These are phyloP conservation scores for Pulveroboletus sp. DNA, from an alignment of 768 basidiomycete genomes.

Conservation along the genomic window DNA sequence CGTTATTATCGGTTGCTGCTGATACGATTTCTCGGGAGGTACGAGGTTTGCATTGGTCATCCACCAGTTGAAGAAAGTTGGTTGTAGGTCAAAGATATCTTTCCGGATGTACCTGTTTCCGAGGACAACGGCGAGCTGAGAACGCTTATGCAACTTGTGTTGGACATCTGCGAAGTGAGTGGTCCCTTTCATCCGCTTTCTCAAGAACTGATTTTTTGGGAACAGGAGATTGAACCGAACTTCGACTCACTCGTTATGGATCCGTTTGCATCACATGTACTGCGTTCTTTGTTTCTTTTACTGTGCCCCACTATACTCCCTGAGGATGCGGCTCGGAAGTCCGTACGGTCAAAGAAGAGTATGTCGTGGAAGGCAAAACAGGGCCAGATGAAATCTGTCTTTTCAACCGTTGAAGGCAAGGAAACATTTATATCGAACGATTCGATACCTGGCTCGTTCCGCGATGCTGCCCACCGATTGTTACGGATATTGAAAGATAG, in stretches of 20 bases:
- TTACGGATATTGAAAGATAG: constrained; percentile 50
- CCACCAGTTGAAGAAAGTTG: constrained; percentile 1
- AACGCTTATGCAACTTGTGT: constrained; percentile 57
- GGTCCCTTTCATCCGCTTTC: constrained; percentile 3
- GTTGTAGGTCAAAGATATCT: constrained; percentile 49
- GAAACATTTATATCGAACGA: constrained; percentile 25
- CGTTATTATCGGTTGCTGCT: constrained; percentile 64
- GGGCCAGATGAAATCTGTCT: constrained; percentile 77
- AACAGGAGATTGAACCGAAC: constrained; percentile 65
- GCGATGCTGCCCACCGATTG: constrained; percentile 39
- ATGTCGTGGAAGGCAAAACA: constrained; percentile 78
- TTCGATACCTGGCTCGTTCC: constrained; percentile 47
- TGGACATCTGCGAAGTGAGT: constrained; percentile 62
- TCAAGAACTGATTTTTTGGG: constrained; percentile 13
- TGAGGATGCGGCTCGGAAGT: constrained; percentile 35
- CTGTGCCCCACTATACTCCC: constrained; percentile 59
- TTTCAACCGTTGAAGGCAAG: constrained; percentile 45
- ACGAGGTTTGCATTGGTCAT: constrained; percentile 4
- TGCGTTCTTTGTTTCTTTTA: constrained; percentile 74
- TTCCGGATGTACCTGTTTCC: constrained; percentile 44
- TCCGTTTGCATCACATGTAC: constrained; percentile 86
- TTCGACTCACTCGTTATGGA: constrained; percentile 70
- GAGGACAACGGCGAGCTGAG: constrained; percentile 63
- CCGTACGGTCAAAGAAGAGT: constrained; percentile 81
- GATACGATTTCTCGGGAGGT: constrained; percentile 73